These are phyloP conservation scores for Cladosporium sp. DNA, from an alignment of 2,329 filamentous ascomycete genomes.

Conservation along the genomic window DNA sequence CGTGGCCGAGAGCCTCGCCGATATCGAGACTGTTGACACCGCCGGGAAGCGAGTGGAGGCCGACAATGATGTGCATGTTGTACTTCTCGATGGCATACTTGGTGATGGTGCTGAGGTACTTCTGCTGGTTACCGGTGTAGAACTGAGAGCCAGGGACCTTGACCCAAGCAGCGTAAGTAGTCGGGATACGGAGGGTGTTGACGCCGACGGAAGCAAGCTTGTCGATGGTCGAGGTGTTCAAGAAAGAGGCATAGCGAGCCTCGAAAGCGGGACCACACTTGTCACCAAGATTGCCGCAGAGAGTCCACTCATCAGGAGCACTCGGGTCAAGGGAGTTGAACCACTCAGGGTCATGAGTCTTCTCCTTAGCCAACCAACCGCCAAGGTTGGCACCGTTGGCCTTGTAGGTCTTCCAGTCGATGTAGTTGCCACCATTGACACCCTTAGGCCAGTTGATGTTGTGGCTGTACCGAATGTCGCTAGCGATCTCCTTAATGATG, in stretches of 20 bases:
- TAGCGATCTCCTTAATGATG: background rate
- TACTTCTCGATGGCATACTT: constrained; percentile 40
- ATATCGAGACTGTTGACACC: constrained; percentile 37
- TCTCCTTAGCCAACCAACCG: constrained; percentile 39
- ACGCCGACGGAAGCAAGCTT: constrained; percentile 36
- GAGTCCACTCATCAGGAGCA: constrained; percentile 39
- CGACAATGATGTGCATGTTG: constrained; percentile 41
- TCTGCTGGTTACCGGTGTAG: constrained; percentile 37
- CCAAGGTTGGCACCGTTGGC: constrained; percentile 34
- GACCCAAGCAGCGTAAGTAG: constrained; percentile 41
- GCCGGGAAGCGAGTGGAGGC: constrained; percentile 36
- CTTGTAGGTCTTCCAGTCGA: constrained; percentile 28
- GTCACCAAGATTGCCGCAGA: constrained; percentile 35
- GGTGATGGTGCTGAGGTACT: constrained; percentile 35
- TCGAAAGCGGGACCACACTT: constrained; percentile 24
- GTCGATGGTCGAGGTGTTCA: constrained; percentile 34
- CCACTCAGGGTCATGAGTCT: constrained; percentile 31
- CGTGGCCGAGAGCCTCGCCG: constrained; percentile 33
- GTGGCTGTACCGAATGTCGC: background rate
- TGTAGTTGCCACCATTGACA: constrained; percentile 20
- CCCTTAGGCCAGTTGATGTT: constrained; percentile 14
- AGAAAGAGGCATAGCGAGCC: constrained; percentile 23
- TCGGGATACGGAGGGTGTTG: constrained; percentile 40
- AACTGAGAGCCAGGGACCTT: constrained; percentile 37
- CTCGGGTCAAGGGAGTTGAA: constrained; percentile 29